Conservation (phyloP, 73 alveolate genomes). For the Stentor roeselii region DNA sequence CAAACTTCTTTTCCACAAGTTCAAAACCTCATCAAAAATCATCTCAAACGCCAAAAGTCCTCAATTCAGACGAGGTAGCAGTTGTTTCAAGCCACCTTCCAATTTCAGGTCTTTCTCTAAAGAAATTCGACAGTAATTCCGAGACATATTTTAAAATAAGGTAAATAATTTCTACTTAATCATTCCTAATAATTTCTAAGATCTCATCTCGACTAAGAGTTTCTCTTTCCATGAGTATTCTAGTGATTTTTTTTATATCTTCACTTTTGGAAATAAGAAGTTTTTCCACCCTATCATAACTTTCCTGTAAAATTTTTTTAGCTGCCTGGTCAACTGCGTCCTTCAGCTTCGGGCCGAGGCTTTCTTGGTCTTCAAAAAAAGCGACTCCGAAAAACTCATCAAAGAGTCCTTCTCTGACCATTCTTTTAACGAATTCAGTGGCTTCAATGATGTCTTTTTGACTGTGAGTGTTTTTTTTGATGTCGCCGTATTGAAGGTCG, state of each 20-base stretch:
- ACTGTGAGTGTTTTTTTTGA: conserved; percentile 67
- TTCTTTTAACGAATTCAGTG: conserved; percentile 67
- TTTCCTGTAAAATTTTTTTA: conserved; percentile 64
- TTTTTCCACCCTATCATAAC: conserved; percentile 61
- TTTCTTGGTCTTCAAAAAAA: conserved; percentile 40
- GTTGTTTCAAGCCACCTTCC: too few relatives aligned
- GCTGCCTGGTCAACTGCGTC: conserved; percentile 69
- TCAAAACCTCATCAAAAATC: too few relatives aligned
- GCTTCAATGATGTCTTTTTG: conserved; percentile 69
- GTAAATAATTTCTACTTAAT: not conserved
- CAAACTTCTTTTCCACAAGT: too few relatives aligned
- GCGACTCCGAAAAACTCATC: conserved; percentile 58
- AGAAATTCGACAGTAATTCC: too few relatives aligned
- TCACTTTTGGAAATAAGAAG: conserved; percentile 42
- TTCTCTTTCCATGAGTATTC: conserved; percentile 46
- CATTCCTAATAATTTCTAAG: not conserved
- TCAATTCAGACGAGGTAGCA: too few relatives aligned
- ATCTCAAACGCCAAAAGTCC: too few relatives aligned
- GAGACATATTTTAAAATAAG: too few relatives aligned
- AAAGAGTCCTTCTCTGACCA: conserved; percentile 71
- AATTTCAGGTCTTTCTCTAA: too few relatives aligned
- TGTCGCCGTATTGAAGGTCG: conserved; percentile 61
- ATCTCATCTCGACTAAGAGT: conserved; percentile 48
- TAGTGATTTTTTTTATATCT: conserved; percentile 55
- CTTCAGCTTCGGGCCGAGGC: conserved; percentile 44